Conservation (phyloP, 352 stramenopile genomes). For the Globisporangium irregulare region DNA sequence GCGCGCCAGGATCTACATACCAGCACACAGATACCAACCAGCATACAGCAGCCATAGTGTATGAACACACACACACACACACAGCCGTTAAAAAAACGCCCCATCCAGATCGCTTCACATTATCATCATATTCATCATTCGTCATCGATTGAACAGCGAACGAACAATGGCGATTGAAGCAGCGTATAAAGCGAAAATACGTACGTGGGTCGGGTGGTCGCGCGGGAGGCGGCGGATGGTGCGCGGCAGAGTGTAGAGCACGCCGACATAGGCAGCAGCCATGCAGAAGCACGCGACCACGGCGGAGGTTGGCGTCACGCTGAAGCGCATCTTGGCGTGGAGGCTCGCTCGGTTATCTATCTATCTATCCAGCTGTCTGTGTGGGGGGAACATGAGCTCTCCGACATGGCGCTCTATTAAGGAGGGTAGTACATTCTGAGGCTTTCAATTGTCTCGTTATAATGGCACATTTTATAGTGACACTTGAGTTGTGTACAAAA, state of each 20-base stretch:
- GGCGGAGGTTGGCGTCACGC: constrained; percentile 58
- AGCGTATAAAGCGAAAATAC: constrained; percentile 1
- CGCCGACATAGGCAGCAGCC: constrained; percentile 79
- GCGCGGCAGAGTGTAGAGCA: constrained; percentile 80
- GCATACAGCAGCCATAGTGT: neutral
- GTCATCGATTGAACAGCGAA: neutral
- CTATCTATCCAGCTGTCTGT: neutral
- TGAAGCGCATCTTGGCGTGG: constrained; percentile 70
- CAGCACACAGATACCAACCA: neutral
- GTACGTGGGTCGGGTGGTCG: constrained; percentile 83
- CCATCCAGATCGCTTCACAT: neutral
- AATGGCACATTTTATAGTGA: neutral
- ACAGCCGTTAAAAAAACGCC: neutral
- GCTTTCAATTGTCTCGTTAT: neutral
- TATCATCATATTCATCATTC: neutral
- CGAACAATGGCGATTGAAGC: neutral
- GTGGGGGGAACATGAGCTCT: constrained; percentile 11
- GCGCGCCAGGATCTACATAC: constrained; percentile 71
- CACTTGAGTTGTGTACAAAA: neutral
- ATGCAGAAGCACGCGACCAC: constrained; percentile 78
- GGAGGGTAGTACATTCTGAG: neutral
- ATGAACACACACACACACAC: neutral
- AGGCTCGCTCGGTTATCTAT: neutral
- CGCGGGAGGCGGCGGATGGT: constrained; percentile 72
- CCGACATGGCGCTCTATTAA: constrained; percentile 23